Evolutionary conservation across 176 grass and related monocot species (phyloP), one percentile per base, ranked within the genome.

Genomic region (Pontederia paniculata): DNA sequence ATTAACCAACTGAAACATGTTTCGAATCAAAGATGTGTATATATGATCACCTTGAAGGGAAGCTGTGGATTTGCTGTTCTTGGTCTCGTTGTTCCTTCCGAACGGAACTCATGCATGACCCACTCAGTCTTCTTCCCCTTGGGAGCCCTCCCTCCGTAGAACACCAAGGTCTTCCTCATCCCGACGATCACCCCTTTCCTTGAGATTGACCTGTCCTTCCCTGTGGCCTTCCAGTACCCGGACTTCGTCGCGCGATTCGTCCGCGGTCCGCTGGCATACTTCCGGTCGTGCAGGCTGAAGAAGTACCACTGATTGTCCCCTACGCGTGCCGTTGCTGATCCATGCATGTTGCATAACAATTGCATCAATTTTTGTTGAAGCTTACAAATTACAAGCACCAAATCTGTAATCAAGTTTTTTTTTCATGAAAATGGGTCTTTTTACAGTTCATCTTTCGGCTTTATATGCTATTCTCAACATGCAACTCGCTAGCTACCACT

Each of bases 61-160:
- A 56, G 46, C 2, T 44, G 54, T 11, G 66, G 21, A 9, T 62
- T 67, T 4, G 67, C 68, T 10, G 57, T 46, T 37, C 28, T 37
- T n/a, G n/a, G n/a, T n/a, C n/a, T n/a, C n/a, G n/a, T n/a, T n/a
- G 70, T 63, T 0, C 65, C 67, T 52, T 85, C 81, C 57, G 88
- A 43, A 54, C 89, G 73, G 62, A 81, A 95, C 75, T 95, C 89
- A 31, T 95, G 84, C 89, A 95, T 95, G 55, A 95, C 84, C 89
- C 89, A 95, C 20, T 84, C 81, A 0, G 89, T 95, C 72, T 95
- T 95, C 54, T 54, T 84, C 0, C 89, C 89, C 23, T 95, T 95
- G 1, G 89, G 89, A 4, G 89, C 89, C 17, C 84, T 77, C 0
- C 89, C 89, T 23, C 74, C 68, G 55, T 95, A 95, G 65, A 95